Percentiles rank a stretch among this genome's conserved stretches.
phyloP scores from a whole-genome alignment of 2,329 filamentous ascomycete species.

The Botrytis deweyae region DNA sequence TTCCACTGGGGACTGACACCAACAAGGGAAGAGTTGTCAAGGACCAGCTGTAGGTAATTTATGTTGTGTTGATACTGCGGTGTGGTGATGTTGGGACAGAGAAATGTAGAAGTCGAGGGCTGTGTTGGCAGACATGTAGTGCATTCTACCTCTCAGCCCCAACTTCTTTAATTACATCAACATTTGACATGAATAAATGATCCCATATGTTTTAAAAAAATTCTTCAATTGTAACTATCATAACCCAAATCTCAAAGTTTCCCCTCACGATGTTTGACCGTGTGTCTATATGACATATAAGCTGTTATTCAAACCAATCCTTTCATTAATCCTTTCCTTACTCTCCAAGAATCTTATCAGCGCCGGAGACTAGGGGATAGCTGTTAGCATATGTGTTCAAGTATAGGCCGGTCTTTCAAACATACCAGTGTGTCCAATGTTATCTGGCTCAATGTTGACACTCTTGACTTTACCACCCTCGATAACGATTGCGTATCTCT shows the following conservation, averaged over 20 bases:
- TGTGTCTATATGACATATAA: conserved; percentile 9
- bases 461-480: conserved; percentile 82
- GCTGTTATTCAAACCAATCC: conserved; percentile 9
- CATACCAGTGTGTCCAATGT: conserved; percentile 64
- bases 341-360: conserved; percentile 33
- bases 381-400: background rate
- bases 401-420: background rate
- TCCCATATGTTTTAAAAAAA: background rate
- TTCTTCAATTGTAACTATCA: conserved; percentile 11
- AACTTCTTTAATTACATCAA: background rate
- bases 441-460: conserved; percentile 85
- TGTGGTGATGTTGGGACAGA: background rate
- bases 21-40: background rate
- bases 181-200: background rate
- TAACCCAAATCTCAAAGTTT: background rate
- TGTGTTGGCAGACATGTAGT: background rate
- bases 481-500: conserved; percentile 81
- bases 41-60: background rate
- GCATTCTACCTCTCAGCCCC: no score
- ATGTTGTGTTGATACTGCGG: background rate
- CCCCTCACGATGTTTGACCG: background rate
- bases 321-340: conserved; percentile 19
- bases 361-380: conserved; percentile 38
- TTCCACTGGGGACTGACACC: background rate
- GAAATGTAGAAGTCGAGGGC: background rate